Evolutionary conservation across 495 filamentous ascomycete genomes (phyloP), one percentile per base, ranked within the genome.

Genomic region (Lasiosphaeria ovina): DNA sequence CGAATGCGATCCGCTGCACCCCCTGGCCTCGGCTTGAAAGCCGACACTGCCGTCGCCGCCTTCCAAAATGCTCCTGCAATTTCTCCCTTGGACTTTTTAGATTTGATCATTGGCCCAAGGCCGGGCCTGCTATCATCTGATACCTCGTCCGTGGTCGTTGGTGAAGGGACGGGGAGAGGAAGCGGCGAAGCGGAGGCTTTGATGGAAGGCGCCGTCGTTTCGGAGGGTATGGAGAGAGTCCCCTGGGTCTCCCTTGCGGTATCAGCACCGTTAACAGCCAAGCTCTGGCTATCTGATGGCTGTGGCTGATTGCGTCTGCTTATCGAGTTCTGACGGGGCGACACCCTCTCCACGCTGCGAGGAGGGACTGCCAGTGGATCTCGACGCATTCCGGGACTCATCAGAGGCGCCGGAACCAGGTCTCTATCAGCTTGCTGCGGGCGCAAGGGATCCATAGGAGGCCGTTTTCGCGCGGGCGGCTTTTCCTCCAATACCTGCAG

Each of bases 21-120:
- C 35, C 91, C 91, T 14, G 87, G 84, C 42, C 92, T 83, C 16
- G 92, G 91, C 66, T 90, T 93, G 78, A 97, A 97, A 17, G 87
- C 87, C 42, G 62, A 70, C 58, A 89, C 87, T n/a, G 91, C 86
- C 36, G 82, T 86, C 11, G 94, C 92, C 38, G 92, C 92, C 69
- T 92, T 92, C 66, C 88, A 87, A 61, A 97, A 86, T n/a, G 84
- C 79, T 38, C 85, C 86, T 33, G 89, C 90, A 64, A 94, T 79
- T 48, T 94, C 89, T 35, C 78, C 82, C 51, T 73, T 81, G 0
- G 86, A 87, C 64, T 92, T 88, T 60, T 87, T 81, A 3, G 70
- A 58, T 73, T 93, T 94, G 58, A 96, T 87, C 92, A 96, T 96
- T 42, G 92, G 91, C 0, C 90, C 91, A 24, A 96, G 83, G 2